Evolutionary conservation across 345 rosid genomes (phyloP), one percentile per base, ranked within the genome.

Genomic region (Stellera chamaejasme): DNA sequence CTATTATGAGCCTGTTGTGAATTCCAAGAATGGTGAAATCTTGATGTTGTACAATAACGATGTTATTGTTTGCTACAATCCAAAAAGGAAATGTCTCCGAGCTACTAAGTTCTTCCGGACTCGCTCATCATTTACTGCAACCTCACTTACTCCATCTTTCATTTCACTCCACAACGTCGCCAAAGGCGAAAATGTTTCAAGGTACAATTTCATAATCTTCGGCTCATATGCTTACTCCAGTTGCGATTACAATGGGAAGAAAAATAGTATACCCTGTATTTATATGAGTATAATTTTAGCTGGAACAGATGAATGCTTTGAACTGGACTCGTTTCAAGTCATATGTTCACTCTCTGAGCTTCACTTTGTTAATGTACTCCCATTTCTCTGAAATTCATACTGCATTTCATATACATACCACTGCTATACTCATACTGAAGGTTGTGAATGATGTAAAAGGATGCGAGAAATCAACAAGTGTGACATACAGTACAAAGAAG

Each of bases 11-110:
- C 58, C 58, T 27, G 12, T 45, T 36, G 13, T 19, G 16, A 44
- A 52, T 61, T 44, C 54, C 45, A 61, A 54, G 16, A 61, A 44
- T 52, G 58, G 65, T 45, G 65, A 61, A 53, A 53, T 52, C 28
- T 44, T 61, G 58, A 19, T 53, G 65, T 16, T 28, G 27, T 45
- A 52, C 53, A 58, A 58, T 11, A 19, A 32, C 28, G 45, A 45
- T 46, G 16, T 10, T 2, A 42, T 61, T 10, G 65, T 61, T 15
- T 53, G 58, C 54, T 45, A 28, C 43, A 53, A 61, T 13, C 65
- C 41, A 3, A 52, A 45, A 19, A 45, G 58, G 44, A 45, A 53
- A 45, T 11, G 26, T 13, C n/a, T 45, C 5, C 43, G 58, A 44
- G 23, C 13, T 11, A 45, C 65, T 27, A 45, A 28, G 11, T 45